A percentile compares a stretch with the other conserved stretches of the same genome.
Conservation (phyloP, 257 asterid genomes). For the Nicotiana benthamiana region DNA sequence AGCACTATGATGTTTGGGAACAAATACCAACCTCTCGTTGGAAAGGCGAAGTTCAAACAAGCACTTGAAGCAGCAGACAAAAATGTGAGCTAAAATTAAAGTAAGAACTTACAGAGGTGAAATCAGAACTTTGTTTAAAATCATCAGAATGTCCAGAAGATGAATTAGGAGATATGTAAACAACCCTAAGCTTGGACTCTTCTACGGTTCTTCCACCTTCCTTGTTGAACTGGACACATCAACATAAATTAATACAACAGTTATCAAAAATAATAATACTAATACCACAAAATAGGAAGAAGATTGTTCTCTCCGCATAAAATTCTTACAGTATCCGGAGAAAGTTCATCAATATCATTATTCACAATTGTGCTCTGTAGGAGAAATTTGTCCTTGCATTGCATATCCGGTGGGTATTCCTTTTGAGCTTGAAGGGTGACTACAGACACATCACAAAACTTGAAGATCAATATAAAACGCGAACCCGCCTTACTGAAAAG, state of each 20-base stretch:
- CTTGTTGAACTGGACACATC: constrained; percentile 49
- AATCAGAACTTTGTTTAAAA: constrained; percentile 17
- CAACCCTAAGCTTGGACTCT: constrained; percentile 70
- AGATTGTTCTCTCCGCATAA: neutral
- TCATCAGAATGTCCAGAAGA: constrained; percentile 27
- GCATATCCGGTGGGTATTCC: constrained; percentile 75
- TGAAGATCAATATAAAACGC: neutral
- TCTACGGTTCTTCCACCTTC: constrained; percentile 47
- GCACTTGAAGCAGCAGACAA: neutral
- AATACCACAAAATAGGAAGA: neutral
- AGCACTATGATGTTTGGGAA: neutral
- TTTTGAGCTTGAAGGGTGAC: constrained; percentile 82
- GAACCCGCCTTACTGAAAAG: neutral
- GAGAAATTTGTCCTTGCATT: constrained; percentile 74
- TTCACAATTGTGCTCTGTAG: constrained; percentile 52
- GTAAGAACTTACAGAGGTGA: constrained; percentile 29
- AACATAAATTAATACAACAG: neutral
- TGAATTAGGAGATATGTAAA: constrained; percentile 35
- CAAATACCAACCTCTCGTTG: neutral
- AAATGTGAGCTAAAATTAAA: neutral
- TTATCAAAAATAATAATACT: neutral
- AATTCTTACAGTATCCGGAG: constrained; percentile 49
- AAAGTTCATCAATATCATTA: constrained; percentile 55
- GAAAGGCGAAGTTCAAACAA: neutral
- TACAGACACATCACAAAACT: constrained; percentile 19